Conservation (phyloP, 1,284 basidiomycete species). For the Neolentinus lepideus region DNA sequence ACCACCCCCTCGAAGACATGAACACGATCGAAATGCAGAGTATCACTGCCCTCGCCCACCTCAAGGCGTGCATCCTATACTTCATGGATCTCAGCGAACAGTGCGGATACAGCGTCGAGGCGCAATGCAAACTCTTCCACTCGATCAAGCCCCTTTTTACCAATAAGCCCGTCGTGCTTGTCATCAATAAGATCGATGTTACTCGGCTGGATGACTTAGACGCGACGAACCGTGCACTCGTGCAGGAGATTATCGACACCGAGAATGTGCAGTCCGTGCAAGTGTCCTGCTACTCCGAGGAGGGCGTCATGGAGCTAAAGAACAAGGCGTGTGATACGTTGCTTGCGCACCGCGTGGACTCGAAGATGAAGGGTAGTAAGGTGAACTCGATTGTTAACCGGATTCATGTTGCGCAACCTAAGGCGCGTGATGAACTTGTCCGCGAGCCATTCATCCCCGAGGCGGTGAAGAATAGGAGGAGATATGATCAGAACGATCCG, state of each 20-base stretch:
- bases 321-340: constrained; percentile 90
- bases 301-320: constrained; percentile 93
- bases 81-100: constrained; percentile 98
- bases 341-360: constrained; percentile 87
- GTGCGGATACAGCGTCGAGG: constrained; percentile 92
- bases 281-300: constrained; percentile 89
- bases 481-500: constrained; percentile 84
- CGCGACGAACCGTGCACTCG: constrained; percentile 66
- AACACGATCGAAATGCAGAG: constrained; percentile 99
- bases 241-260: constrained; percentile 78
- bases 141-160: constrained; percentile 95
- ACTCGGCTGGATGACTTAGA: constrained; percentile 77
- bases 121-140: constrained; percentile 96
- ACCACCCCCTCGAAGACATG: constrained; percentile 96
- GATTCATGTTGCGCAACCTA: constrained; percentile 89
- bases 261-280: constrained; percentile 72
- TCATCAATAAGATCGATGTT: constrained; percentile 96
- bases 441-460: constrained; percentile 87
- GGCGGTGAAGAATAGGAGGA: constrained; percentile 56
- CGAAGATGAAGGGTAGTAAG: constrained; percentile 89
- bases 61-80: constrained; percentile 88
- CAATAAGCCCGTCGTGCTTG: constrained; percentile 87
- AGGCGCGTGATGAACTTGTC: constrained; percentile 79
- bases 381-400: constrained; percentile 89
- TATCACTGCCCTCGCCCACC: constrained; percentile 91